Conservation (phyloP, 1,284 basidiomycete genomes). For the Cryptococcus sp. region DNA sequence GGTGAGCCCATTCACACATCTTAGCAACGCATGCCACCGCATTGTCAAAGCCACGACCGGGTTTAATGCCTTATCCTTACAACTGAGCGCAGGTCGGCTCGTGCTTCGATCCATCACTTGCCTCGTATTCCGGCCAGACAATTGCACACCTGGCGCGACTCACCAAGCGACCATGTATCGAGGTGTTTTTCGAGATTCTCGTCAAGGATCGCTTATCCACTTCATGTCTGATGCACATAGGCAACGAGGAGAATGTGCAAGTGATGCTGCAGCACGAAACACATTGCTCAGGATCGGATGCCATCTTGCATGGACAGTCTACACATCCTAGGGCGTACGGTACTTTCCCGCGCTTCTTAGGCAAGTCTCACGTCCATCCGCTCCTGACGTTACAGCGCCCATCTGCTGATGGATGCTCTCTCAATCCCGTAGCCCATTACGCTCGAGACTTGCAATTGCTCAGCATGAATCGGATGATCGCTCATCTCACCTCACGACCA, state of each 20-base stretch:
- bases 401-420: not conserved
- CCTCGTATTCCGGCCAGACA: slow-evolving; percentile 24
- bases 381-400: not conserved
- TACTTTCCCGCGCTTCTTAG: slow-evolving; percentile 46
- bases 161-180: slow-evolving; percentile 20
- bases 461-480: slow-evolving; percentile 39
- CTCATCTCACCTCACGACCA: slow-evolving; percentile 49
- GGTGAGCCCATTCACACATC: slow-evolving; percentile 22
- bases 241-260: slow-evolving; percentile 51
- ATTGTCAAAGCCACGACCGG: no score
- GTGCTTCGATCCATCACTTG: slow-evolving; percentile 27
- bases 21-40: no score
- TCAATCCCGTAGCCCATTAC: slow-evolving; percentile 31
- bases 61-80: no score
- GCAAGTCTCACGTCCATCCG: slow-evolving; percentile 5
- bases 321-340: slow-evolving; percentile 42
- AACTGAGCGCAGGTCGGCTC: slow-evolving; percentile 31
- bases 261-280: slow-evolving; percentile 44
- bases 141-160: slow-evolving; percentile 30
- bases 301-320: slow-evolving; percentile 41
- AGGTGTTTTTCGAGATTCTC: slow-evolving; percentile 45
- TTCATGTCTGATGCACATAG: slow-evolving; percentile 48
- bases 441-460: slow-evolving; percentile 35
- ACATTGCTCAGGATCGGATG: slow-evolving; percentile 48
- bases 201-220: slow-evolving; percentile 45